Conservation (phyloP, 805 yeast genomes). For the Kodamaea restingae region DNA sequence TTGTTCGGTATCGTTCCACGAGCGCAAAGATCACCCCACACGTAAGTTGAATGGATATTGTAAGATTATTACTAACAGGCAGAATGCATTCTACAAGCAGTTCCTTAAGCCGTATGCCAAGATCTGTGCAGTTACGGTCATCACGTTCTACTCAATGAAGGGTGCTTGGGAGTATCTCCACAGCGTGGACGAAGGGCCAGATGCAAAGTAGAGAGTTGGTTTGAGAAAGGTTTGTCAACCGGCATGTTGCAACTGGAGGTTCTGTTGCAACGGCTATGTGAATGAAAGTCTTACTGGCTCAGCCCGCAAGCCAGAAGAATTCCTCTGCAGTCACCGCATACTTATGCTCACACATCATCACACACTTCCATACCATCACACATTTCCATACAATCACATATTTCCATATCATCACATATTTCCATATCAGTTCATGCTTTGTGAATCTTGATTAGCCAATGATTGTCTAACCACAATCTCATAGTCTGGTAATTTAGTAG, state of each 20-base stretch:
- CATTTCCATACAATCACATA: too few species aligned
- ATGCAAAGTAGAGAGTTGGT: neutral
- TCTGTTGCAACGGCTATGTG: neutral
- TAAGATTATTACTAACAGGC: constrained; percentile 6
- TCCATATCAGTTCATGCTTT: too few species aligned
- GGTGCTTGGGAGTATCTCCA: constrained; percentile 40
- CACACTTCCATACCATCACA: too few species aligned
- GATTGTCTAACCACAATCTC: too few species aligned
- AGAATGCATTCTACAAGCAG: constrained; percentile 39
- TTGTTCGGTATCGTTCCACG: neutral
- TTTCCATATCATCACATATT: too few species aligned
- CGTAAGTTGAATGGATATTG: constrained; percentile 5
- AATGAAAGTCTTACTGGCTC: too few species aligned
- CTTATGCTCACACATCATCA: too few species aligned
- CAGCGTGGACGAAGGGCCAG: constrained; percentile 28
- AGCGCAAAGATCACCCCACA: constrained; percentile 10
- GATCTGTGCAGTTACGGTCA: constrained; percentile 41
- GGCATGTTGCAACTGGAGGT: too few species aligned
- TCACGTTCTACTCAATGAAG: constrained; percentile 44
- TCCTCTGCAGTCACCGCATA: too few species aligned
- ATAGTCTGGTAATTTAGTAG: too few species aligned
- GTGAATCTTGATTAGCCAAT: too few species aligned
- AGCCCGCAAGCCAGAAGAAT: too few species aligned
- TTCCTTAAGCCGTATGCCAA: constrained; percentile 46
- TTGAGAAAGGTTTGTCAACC: neutral